Evolutionary conservation across 306 rosid genomes (phyloP), one percentile per base, ranked within the genome.

Genomic region (Carpinus fangiana): DNA sequence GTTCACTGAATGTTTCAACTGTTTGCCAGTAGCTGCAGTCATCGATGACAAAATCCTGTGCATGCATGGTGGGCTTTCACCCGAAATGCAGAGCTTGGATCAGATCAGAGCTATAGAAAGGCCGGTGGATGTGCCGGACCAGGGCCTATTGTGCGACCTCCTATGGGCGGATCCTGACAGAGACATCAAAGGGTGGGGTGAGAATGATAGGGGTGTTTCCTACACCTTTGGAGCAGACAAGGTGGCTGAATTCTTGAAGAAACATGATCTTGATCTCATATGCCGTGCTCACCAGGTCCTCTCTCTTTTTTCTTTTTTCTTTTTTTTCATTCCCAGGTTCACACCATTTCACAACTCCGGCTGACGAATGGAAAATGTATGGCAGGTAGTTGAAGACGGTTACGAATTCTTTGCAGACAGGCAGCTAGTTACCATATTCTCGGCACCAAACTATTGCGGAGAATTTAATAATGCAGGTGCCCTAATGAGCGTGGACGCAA

Each of bases 391-490:
- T 12, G 98, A 94, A 84, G 98, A 94, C 48, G 98, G 98, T 0
- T 94, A 89, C 60, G 97, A 92, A 77, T 94, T 94, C 86, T 94
- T 94, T 46, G 98, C 97, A 61, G 97, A 94, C 1, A 88, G 97
- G 70, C 96, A 90, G 57, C 78, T 94, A 21, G 98, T 94, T 7
- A 94, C 98, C 46, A 84, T 94, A 54, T 94, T 94, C 60, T 94
- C 98, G 3, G 98, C 98, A 0, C 98, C 98, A 6, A 93, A 93
- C 85, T 93, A 93, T 62, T 93, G 98, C 46, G 98, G 97, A 60
- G 98, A 94, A 85, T 94, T 94, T 84, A 90, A 94, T 68, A 94
- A 94, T 51, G 98, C 98, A 1, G 98, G 97, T 43, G 97, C 96
- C 2, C 84, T 92, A 17, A 94, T 94, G 98, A 85, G 90, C 50